Percentiles rank a stretch among this genome's conserved stretches.
phyloP scores from a whole-genome alignment of 257 asterid genomes.

The Paraleonurus japonicus region DNA sequence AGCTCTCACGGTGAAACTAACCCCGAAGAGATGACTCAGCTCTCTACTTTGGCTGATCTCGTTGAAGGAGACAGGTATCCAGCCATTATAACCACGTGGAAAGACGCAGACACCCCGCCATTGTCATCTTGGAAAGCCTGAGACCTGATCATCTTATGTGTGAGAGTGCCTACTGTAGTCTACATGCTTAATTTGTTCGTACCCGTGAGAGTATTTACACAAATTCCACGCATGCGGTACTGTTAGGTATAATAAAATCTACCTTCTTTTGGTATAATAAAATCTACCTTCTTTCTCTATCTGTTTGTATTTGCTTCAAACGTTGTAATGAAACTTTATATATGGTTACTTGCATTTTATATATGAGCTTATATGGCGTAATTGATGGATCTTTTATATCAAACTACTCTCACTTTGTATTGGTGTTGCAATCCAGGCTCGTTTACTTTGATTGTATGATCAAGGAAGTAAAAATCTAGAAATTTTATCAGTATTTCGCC shows the following conservation, averaged over 20 bases:
- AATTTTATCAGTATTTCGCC: too few species aligned
- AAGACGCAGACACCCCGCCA: constrained; percentile 25
- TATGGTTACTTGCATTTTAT: neutral
- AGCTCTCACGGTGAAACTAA: constrained; percentile 28
- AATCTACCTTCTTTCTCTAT: neutral
- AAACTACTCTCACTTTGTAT: too few species aligned
- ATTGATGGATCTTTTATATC: too few species aligned
- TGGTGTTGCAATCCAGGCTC: too few species aligned
- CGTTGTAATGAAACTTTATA: constrained; percentile 4
- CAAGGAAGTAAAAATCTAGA: too few species aligned
- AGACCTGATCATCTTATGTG: neutral
- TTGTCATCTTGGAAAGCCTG: constrained; percentile 31
- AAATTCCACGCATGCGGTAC: too few species aligned
- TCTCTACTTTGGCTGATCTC: constrained; percentile 25
- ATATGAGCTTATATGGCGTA: too few species aligned
- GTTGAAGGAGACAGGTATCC: constrained; percentile 26
- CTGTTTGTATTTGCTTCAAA: neutral
- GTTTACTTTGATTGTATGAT: too few species aligned
- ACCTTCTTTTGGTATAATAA: neutral
- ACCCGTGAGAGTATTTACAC: too few species aligned
- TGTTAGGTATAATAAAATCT: neutral
- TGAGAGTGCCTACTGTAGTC: neutral
- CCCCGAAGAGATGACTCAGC: constrained; percentile 29
- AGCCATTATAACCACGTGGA: constrained; percentile 17
- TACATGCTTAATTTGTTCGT: neutral